Conservation (phyloP, 192 early-diverging fungal species). For the Entomortierella chlamydospora region DNA sequence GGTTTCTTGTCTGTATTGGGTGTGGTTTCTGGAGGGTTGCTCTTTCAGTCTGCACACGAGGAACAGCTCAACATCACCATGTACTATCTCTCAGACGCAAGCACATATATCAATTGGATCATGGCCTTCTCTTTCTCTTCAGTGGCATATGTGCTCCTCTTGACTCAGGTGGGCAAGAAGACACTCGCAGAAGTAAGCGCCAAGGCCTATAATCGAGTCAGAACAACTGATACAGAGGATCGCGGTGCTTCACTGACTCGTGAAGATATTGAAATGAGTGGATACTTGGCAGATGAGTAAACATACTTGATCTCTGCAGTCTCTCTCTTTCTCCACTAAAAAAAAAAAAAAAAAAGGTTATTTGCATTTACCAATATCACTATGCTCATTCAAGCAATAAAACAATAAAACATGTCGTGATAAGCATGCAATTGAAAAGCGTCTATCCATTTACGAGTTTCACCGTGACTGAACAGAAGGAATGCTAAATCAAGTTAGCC, state of each 20-base stretch:
- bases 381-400: too few species aligned
- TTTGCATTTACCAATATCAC: background rate
- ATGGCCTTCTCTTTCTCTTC: slow-evolving; percentile 53
- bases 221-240: slow-evolving; percentile 34
- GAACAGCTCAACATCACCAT: slow-evolving; percentile 51
- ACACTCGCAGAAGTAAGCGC: background rate
- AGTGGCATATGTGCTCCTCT: slow-evolving; percentile 32
- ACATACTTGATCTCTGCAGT: background rate
- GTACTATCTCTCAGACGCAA: slow-evolving; percentile 51
- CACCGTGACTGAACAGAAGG: too few species aligned
- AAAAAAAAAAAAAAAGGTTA: too few species aligned
- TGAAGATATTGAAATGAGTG: slow-evolving; percentile 49
- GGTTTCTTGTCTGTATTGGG: slow-evolving; percentile 53
- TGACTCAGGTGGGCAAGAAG: slow-evolving; percentile 50
- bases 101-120: slow-evolving; percentile 57
- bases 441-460: too few species aligned
- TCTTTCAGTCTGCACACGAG: slow-evolving; percentile 54
- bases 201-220: slow-evolving; percentile 36
- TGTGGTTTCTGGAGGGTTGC: slow-evolving; percentile 50
- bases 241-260: slow-evolving; percentile 13
- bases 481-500: too few species aligned
- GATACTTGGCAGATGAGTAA: slow-evolving; percentile 37
- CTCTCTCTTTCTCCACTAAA: too few species aligned
- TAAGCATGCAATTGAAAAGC: background rate
- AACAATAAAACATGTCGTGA: background rate